Evolutionary conservation across 2,329 filamentous ascomycete species (phyloP), one percentile per base, ranked within the genome.

Genomic region (Incumbomyces lentus): DNA sequence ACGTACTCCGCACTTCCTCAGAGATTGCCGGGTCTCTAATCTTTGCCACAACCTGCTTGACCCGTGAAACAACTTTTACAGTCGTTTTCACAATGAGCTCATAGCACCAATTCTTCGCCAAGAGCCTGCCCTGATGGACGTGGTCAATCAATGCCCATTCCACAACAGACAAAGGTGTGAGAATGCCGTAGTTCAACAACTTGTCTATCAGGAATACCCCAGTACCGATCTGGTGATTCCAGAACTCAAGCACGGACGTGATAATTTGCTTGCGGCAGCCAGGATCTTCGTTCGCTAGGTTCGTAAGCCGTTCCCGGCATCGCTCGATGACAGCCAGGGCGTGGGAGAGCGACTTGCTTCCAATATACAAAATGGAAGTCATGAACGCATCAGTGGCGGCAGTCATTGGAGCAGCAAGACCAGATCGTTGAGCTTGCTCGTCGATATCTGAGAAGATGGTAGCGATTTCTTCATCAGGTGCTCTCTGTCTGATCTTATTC

Each of bases 271-370:
- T 77, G 34, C 88, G 80, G 1, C 87, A 88, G 2, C 76, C 75
- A 49, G 87, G 78, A 0, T 85, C 90, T 38, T 79, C 75, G 1
- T 81, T 74, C 0, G 86, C 87, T 32, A 90, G 81, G 48, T 84
- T 81, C 2, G 95, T 71, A 1, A 98, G 79, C 26, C 88, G 81
- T 46, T 90, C 86, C 67, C 95, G 95, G 67, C 84, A 90, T 49
- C 92, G 84, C 65, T 98, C 92, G 54, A 98, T 95, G 63, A 86
- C 94, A 7, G 89, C 93, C 13, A 98, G 78, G 3, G 95, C 87
- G 64, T 98, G 92, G 11, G 89, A 95, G 29, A 98, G 78, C 0
- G 90, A 95, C 67, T 98, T 98, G 53, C 86, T 89, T 37, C 92
- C 92, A 40, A 95, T 82, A 67, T 81, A 92, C 69, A 90, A 92